A percentile compares a stretch with the other conserved stretches of the same genome.
Evolutionary conservation across 495 filamentous ascomycete genomes (phyloP).

Genomic region (Cryomyces antarcticus): DNA sequence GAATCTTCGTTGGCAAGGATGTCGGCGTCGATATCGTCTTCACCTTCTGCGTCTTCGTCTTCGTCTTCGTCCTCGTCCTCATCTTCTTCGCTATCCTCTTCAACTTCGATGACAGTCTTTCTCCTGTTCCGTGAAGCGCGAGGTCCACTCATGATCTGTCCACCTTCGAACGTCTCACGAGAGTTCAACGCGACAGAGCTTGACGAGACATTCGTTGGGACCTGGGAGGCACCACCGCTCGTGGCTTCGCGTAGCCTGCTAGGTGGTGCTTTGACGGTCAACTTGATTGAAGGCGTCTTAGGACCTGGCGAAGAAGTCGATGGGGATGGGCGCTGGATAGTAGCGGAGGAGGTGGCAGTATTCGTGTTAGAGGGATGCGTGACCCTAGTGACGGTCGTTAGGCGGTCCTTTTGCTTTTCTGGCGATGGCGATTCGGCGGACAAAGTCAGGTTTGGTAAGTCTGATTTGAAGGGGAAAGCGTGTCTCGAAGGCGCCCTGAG

Average conservation of each 20-base stretch:
- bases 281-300: conserved; percentile 37
- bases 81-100: conserved; percentile 30
- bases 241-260: conserved; percentile 67
- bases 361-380: too few relatives aligned
- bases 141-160: conserved; percentile 37
- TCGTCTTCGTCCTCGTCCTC: conserved; percentile 37
- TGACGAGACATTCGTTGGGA: conserved; percentile 1
- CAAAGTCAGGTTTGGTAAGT: too few relatives aligned
- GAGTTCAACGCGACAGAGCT: conserved; percentile 7
- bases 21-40: conserved; percentile 28
- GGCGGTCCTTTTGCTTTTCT: too few relatives aligned
- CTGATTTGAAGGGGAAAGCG: too few relatives aligned
- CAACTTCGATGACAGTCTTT: conserved; percentile 27
- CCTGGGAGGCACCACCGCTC: conserved; percentile 15
- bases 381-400: too few relatives aligned
- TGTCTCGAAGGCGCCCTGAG: too few relatives aligned
- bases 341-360: too few relatives aligned
- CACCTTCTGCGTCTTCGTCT: conserved; percentile 34
- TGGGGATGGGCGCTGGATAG: too few relatives aligned
- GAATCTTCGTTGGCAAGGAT: conserved; percentile 7
- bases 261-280: conserved; percentile 71
- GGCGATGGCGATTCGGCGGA: too few relatives aligned
- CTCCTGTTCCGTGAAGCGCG: conserved; percentile 20
- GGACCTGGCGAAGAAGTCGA: too few relatives aligned
- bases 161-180: conserved; percentile 13